Percentiles rank a stretch among this genome's conserved stretches.
phyloP scores from a whole-genome alignment of 2,329 filamentous ascomycete genomes.

The Teratosphaeria viscida region DNA sequence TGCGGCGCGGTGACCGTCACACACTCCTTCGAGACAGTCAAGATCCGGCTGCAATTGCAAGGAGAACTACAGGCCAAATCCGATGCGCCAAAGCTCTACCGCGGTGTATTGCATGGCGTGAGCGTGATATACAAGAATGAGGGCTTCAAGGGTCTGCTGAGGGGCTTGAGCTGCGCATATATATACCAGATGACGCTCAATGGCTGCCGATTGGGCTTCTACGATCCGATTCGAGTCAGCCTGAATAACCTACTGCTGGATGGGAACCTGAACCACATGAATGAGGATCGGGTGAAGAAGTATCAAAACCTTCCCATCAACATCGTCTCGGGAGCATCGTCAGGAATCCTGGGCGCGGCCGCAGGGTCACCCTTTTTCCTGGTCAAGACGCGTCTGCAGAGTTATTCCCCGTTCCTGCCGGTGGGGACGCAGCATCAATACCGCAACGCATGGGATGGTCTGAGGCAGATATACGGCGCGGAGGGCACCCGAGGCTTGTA shows the following conservation, averaged over 20 bases:
- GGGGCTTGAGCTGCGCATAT: constrained; percentile 85
- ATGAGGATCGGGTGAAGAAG: constrained; percentile 23
- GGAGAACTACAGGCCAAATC: constrained; percentile 85
- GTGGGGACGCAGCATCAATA: constrained; percentile 97
- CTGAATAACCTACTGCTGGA: constrained; percentile 44
- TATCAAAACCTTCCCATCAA: constrained; percentile 82
- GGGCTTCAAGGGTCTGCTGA: constrained; percentile 72
- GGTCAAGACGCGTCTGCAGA: constrained; percentile 92
- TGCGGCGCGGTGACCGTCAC: constrained; percentile 96
- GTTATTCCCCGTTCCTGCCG: constrained; percentile 81
- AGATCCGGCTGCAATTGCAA: constrained; percentile 94
- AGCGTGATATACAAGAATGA: constrained; percentile 85
- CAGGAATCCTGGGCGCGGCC: constrained; percentile 84
- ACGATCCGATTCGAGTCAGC: constrained; percentile 77
- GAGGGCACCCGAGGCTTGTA: constrained; percentile 80
- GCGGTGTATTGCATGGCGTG: constrained; percentile 82
- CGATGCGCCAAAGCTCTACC: constrained; percentile 78
- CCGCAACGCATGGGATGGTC: constrained; percentile 71
- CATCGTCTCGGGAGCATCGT: constrained; percentile 81
- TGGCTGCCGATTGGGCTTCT: constrained; percentile 92
- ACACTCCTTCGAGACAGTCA: constrained; percentile 96
- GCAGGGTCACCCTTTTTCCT: constrained; percentile 94
- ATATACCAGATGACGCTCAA: constrained; percentile 95
- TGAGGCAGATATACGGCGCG: constrained; percentile 62
- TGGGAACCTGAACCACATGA: constrained; percentile 51